Conservation (phyloP, 177 flowering plant genomes). For the Vitis hybrid region DNA sequence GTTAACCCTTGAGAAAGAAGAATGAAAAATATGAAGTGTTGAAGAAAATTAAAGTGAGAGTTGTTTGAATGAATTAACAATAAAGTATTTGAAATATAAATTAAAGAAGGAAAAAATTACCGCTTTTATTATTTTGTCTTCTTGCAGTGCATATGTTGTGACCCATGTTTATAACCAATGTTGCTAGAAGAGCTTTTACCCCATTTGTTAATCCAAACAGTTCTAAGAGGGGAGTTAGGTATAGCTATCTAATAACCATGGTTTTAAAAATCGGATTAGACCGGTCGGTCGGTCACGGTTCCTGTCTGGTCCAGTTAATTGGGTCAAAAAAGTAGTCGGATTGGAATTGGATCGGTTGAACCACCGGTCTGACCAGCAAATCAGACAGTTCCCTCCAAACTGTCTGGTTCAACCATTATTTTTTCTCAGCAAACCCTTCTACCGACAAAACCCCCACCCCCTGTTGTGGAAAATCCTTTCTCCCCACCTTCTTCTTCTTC, state of each 20-base stretch:
- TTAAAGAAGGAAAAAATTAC: too few relatives aligned
- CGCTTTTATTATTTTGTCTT: neutral
- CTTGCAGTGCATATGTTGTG: too few relatives aligned
- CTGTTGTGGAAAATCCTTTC: neutral
- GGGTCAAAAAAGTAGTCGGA: too few relatives aligned
- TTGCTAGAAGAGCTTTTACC: neutral
- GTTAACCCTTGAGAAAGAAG: neutral
- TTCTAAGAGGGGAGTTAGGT: too few relatives aligned
- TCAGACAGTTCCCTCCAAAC: neutral
- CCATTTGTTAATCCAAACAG: too few relatives aligned
- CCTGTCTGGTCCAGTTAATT: fast-evolving
- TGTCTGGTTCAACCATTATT: too few relatives aligned
- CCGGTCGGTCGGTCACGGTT: too few relatives aligned
- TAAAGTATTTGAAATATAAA: neutral
- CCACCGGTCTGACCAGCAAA: fast-evolving
- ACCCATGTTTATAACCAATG: neutral
- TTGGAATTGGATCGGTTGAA: neutral
- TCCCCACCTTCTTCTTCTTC: neutral
- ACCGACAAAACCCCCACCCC: fast-evolving
- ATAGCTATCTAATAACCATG: too few relatives aligned
- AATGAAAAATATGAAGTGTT: neutral
- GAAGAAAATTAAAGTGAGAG: neutral
- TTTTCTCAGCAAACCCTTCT: neutral
- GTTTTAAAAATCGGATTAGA: too few relatives aligned
- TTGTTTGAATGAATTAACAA: too few relatives aligned